Percentiles rank a stretch among this genome's conserved stretches.
These are phyloP conservation scores for Rhodotorula sp. DNA, from an alignment of 1,284 basidiomycete genomes.

Conservation along the genomic window DNA sequence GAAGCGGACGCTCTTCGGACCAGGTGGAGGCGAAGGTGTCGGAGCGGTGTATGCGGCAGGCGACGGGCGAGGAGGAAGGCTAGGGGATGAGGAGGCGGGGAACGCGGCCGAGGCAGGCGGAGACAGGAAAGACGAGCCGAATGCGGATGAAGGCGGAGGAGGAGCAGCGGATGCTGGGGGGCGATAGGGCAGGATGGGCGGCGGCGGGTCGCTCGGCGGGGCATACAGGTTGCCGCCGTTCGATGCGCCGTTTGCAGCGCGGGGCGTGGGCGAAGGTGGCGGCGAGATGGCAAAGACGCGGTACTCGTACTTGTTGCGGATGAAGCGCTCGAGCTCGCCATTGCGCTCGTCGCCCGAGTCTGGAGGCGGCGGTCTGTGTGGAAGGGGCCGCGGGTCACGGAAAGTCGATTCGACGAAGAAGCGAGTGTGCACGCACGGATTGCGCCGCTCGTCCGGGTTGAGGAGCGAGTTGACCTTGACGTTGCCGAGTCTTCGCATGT, in stretches of 20 bases:
- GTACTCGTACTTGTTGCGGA: conserved; percentile 51
- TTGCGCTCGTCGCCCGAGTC: conserved; percentile 50
- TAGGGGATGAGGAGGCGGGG: background rate
- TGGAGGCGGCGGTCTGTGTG: conserved; percentile 48
- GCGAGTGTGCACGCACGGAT: conserved; percentile 37
- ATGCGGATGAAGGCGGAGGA: background rate
- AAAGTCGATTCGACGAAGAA: background rate
- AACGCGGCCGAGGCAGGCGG: too few relatives aligned
- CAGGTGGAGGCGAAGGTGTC: background rate
- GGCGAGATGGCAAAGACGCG: conserved; percentile 4
- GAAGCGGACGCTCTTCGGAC: conserved; percentile 22
- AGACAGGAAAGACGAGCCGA: background rate
- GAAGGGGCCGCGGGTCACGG: background rate
- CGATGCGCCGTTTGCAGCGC: background rate
- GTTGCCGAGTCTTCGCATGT: conserved; percentile 50
- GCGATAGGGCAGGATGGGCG: background rate
- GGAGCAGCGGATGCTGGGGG: background rate
- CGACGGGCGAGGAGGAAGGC: background rate
- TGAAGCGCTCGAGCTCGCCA: conserved; percentile 50
- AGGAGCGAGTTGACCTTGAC: conserved; percentile 46
- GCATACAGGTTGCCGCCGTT: background rate
- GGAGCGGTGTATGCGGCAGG: background rate
- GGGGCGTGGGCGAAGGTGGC: background rate
- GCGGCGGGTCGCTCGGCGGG: background rate
- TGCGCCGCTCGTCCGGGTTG: conserved; percentile 48